Evolutionary conservation across 305 asterid species (phyloP), one percentile per base, ranked within the genome.

Genomic region (Solanum hybrid): DNA sequence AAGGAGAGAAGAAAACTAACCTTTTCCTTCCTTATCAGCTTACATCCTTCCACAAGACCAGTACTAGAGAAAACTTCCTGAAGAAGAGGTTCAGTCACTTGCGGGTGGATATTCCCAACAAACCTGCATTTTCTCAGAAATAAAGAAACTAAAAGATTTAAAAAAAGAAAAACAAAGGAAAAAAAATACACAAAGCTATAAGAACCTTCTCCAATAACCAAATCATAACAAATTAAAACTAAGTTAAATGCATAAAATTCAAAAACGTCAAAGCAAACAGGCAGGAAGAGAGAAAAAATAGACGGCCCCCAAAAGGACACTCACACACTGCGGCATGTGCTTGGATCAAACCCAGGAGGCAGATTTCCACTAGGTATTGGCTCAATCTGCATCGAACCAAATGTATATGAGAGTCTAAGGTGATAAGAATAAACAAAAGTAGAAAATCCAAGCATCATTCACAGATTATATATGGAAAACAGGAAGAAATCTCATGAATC

Each of bases 311-410:
- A 42, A 90, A 90, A 90, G 89, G 89, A 92, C 92, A 96, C 99
- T 96, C 96, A 96, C 99, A 96, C 98, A 91, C 98, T 96, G 96
- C 98, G 97, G 94, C 99, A 96, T 90, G 98, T 91, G 94, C 92
- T 96, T 90, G 99, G 95, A 93, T 96, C 99, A 92, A 96, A 96
- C 87, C 99, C 98, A 90, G 98, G 98, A 92, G 99, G 98, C 93
- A 96, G 93, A 95, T 96, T 96, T 89, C 98, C 98, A 94, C 98
- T 95, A 92, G 95, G 95, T 85, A 95, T 93, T 89, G 98, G 98
- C 95, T 96, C 98, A 92, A 96, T 95, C 99, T 96, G 98, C 96
- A 95, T 90, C 22, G 20, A 72, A 76, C 46, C 86, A 92, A 92
- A 91, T 87, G 79, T 91, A 88, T 92, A 93, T 29, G 93, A 86